Base-by-base conservation (phyloP, 257 asterid genomes). In the Gentiana macrophylla region DNA sequence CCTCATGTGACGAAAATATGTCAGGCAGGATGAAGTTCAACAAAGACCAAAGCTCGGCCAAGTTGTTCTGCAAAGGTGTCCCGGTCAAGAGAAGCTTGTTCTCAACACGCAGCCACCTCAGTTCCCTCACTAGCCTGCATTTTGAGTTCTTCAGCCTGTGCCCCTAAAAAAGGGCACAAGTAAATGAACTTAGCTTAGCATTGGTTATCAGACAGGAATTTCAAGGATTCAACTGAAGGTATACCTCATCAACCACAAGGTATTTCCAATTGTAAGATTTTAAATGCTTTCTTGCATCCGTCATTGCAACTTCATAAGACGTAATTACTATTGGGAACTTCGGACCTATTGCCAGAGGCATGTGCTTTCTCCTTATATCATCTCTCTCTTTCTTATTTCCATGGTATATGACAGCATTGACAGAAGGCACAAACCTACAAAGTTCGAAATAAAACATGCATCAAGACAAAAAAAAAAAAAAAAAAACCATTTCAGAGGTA, bases 21-120 rank as follows among this genome's bases (percentile, higher is more conserved):
- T 92, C 97, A n/a, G 99, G 99, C 61, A 92, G 84, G 69, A 92
- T 92, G 72, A 92, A 92, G 72, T 92, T 92, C 80, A 92, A 65
- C 77, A 92, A 74, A 13, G 99, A 83, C 99, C 99, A 92, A 48
- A 92, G 95, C 80, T 92, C 99, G 32, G 95, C 86, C 77, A 92
- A 72, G 80, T 92, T 92, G 79, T 92, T 92, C 66, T 92, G 99
- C 71, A 88, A 80, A 56, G 99, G 99, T 62, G 99, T 92, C 73
- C 99, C 99, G 54, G 99, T 92, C 73, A 92, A 73, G 36, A 92
- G 88, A 74, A 92, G 95, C 79, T 83, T 89, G 73, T 92, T 92
- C 77, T 92, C 97, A 36, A 82, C 74, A 44, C 73, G 60, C 60
- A 92, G 63, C 35, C 45, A 62, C 70, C 77, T 88, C 67, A 88